A percentile compares a stretch with the other conserved stretches of the same genome.
Evolutionary conservation across 139 green algal genomes (phyloP).

Genomic region (Penium margaritaceum): DNA sequence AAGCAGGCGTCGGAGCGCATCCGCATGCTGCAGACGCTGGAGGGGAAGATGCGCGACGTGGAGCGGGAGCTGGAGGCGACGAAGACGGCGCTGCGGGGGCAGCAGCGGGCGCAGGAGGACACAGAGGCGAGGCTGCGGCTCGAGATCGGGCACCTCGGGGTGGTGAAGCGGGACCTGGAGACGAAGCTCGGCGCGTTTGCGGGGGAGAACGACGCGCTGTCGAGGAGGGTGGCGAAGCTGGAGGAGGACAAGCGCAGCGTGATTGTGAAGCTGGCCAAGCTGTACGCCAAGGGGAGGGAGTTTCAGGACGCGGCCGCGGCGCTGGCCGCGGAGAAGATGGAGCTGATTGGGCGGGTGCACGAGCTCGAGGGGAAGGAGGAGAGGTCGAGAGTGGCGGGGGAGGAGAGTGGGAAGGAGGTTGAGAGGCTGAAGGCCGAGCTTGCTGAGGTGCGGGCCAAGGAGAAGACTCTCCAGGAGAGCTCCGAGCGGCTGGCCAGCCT

Average conservation of each 20-base stretch:
- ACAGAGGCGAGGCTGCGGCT: neutral
- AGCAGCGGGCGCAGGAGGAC: neutral
- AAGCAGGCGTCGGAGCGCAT: slow-evolving; percentile 8
- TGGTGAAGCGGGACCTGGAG: neutral
- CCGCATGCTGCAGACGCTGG: slow-evolving; percentile 19
- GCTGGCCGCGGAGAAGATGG: too few species aligned
- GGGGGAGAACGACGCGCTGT: neutral
- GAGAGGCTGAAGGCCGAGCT: too few species aligned
- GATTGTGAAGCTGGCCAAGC: too few species aligned
- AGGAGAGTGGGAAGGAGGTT: neutral
- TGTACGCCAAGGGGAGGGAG: too few species aligned
- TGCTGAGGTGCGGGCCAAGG: too few species aligned
- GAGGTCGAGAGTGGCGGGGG: neutral
- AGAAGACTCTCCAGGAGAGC: too few species aligned
- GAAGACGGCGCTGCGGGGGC: neutral
- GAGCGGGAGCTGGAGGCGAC: slow-evolving; percentile 15
- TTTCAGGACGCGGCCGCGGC: too few species aligned
- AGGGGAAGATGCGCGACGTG: slow-evolving; percentile 1
- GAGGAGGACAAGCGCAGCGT: too few species aligned
- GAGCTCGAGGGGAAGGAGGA: neutral
- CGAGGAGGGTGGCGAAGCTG: neutral
- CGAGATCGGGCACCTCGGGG: neutral
- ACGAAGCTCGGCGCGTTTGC: slow-evolving; percentile 12
- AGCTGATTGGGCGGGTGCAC: too few species aligned
- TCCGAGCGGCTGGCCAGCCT: neutral